Evolutionary conservation across 129 eudicot genomes (phyloP), one percentile per base, ranked within the genome.

Genomic region (Lactuca saligna): DNA sequence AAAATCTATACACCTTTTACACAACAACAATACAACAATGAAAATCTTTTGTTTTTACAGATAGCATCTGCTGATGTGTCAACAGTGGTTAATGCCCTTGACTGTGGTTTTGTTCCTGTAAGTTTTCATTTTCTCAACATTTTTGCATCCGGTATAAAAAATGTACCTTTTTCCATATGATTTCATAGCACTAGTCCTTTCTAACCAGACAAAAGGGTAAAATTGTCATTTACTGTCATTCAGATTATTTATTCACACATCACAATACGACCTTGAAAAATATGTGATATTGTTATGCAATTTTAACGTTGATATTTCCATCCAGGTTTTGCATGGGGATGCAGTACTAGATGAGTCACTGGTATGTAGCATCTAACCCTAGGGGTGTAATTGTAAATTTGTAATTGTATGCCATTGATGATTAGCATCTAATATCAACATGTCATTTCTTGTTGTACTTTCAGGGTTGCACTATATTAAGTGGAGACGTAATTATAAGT

Each of bases 251-350:
- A 25, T 25, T 25, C 29, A 25, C 29, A 25, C 1, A 25, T 25
- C 29, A 25, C 29, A 25, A 25, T 25, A 25, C 1, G 29, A 25
- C 29, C 29, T 25, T 25, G 29, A 25, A 25, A 25, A 25, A 0
- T 25, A 25, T 25, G 1, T 25, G 29, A 25, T 25, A 25, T 25
- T 25, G 29, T 25, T 39, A 39, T 39, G 7, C 65, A 34, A 56
- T 41, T 65, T 41, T 71, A 56, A 61, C 56, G 20, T 39, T 9
- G 5, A 8, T 75, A 61, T 37, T 55, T 13, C 9, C 44, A 39
- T 78, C 16, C 74, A 94, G 99, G 97, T 94, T 74, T 73, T 94
- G 79, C 99, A 94, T 64, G 99, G 99, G 39, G 99, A 94, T 85
- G 99, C 97, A 14, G 99, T 94, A 34, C 93, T 94, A n/a, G 99